Base-by-base conservation (phyloP, 1,139 yeast genomes). In the Suhomyces choctaworum region DNA sequence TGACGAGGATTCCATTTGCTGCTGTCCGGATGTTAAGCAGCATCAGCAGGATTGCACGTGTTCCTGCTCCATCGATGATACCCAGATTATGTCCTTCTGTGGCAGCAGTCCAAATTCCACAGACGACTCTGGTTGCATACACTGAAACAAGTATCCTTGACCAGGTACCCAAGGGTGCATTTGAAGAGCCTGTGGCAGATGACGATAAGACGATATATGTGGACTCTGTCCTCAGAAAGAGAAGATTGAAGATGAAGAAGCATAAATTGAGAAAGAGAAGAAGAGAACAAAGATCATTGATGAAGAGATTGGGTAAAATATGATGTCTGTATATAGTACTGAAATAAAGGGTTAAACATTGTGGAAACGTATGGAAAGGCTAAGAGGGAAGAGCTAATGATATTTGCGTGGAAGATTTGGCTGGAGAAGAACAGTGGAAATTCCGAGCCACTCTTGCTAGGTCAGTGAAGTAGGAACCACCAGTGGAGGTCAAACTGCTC, bases 261-360 rank as follows among this genome's bases (percentile, higher is more conserved):
- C 87, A 80, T 58, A 80, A 80, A 62, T 66, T 78, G 58, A 77
- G 82, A 64, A 80, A 80, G 70, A 78, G 86, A 74, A 78, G 87
- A 73, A 78, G 72, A 61, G 76, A 70, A 14, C 80, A 76, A 51
- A 65, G 81, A 52, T 73, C 82, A 10, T 66, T 76, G 57, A 74
- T 68, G 69, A 76, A 73, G 60, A 73, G 78, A 59, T 66, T 76
- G 51, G 80, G 80, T 50, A 76, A 74, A 50, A 45, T 48, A 47
- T 46, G 32, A 29, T n/a, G n/a, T 29, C 24, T 29, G 32, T 29
- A 29, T 16, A 29, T 41, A 30, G 32, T 25, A 31, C 15, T 16
- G 25, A 31, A 31, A 20, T 20, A 25, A 16, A 31, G 25, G n/a
- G n/a, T n/a, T n/a, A n/a, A n/a, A n/a, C n/a, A n/a, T n/a, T n/a